These are phyloP conservation scores for Metschnikowia gruessii DNA, from an alignment of 805 yeast species.

Conservation along the genomic window DNA sequence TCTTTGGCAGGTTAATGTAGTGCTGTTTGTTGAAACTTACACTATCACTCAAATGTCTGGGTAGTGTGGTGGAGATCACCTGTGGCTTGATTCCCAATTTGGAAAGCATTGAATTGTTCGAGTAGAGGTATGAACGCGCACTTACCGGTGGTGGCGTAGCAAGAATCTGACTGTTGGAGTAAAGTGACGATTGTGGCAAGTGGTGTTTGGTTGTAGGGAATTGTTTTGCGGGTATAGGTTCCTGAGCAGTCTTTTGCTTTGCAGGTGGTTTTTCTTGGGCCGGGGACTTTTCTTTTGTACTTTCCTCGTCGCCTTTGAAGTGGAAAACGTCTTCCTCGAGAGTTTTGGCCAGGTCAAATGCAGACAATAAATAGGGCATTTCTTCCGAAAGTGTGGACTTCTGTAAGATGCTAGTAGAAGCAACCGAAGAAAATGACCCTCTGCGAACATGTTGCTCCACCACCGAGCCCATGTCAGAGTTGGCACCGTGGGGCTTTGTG, in stretches of 20 bases:
- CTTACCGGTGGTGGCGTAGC: slow-evolving; percentile 18
- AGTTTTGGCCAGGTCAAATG: slow-evolving; percentile 60
- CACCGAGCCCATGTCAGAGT: slow-evolving; percentile 5
- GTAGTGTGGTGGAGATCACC: slow-evolving; percentile 34
- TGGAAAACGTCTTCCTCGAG: slow-evolving; percentile 45
- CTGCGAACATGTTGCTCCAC: slow-evolving; percentile 20
- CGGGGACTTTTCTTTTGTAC: not conserved
- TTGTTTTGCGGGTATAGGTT: slow-evolving; percentile 3
- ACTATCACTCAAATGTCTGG: slow-evolving; percentile 13
- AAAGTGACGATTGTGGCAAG: slow-evolving; percentile 33
- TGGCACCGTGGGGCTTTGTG: slow-evolving; percentile 19
- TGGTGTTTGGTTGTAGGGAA: slow-evolving; percentile 26
- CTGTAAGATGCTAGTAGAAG: slow-evolving; percentile 40
- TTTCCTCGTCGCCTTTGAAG: slow-evolving; percentile 21
- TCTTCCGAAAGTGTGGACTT: slow-evolving; percentile 60
- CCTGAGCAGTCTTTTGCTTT: not conserved
- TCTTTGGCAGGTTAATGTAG: not conserved
- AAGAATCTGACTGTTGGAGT: slow-evolving; percentile 33
- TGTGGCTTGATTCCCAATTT: slow-evolving; percentile 43
- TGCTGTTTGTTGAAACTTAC: slow-evolving; percentile 5
- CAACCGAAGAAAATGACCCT: slow-evolving; percentile 28
- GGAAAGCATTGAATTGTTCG: slow-evolving; percentile 36
- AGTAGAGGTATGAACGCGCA: slow-evolving; percentile 31
- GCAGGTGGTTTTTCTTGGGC: not conserved
- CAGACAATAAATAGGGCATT: slow-evolving; percentile 62